phyloP scores from a whole-genome alignment of 306 rosid species.

The Castanopsis chinensis region DNA sequence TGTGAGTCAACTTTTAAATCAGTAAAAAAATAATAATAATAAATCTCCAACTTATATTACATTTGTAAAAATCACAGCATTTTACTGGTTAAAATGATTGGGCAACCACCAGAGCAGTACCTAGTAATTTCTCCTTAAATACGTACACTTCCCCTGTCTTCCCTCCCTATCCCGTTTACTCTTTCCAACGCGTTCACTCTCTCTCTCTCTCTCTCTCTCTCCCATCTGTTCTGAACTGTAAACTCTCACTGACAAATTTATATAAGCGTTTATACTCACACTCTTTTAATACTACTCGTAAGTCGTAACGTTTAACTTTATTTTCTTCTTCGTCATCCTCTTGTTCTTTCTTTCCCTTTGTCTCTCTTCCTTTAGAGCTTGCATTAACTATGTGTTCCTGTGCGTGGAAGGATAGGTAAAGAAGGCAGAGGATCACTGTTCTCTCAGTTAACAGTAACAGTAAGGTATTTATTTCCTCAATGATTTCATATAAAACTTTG shows the following conservation, averaged over 20 bases:
- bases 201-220: background rate
- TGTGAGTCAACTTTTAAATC: rapidly evolving
- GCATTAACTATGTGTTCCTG: background rate
- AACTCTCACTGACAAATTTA: too few relatives aligned
- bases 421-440: background rate
- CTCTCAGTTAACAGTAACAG: background rate
- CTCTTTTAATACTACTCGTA: background rate
- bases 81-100: rapidly evolving
- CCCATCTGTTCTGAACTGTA: background rate
- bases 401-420: background rate
- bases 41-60: too few relatives aligned
- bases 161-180: background rate
- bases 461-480: background rate
- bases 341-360: background rate
- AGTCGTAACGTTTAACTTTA: background rate
- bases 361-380: background rate
- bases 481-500: background rate
- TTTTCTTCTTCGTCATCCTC: background rate
- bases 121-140: too few relatives aligned
- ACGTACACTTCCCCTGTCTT: background rate
- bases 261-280: background rate
- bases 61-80: too few relatives aligned
- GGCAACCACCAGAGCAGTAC: rapidly evolving
- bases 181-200: background rate
- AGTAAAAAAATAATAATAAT: too few relatives aligned